Evolutionary conservation across 2,329 filamentous ascomycete species (phyloP), one percentile per base, ranked within the genome.

Genomic region (Aspergillus calidoustus): DNA sequence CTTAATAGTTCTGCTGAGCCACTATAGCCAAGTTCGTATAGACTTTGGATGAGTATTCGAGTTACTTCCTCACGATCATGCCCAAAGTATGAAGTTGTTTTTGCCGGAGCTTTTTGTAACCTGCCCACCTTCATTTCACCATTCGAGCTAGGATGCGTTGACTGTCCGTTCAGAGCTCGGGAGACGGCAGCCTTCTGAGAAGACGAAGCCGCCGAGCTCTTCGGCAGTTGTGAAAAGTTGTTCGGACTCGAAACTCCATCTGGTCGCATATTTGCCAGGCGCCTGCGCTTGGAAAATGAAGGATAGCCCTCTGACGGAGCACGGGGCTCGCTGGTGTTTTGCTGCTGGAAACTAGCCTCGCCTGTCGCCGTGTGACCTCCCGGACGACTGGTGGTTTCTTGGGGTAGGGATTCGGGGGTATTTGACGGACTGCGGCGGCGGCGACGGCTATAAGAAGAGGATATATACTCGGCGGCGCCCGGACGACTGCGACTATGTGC

Each of bases 21-120:
- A 62, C 88, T 83, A 73, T 98, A 97, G 2, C 95, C 95, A 80
- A 99, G 84, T 75, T 97, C 94, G 25, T 88, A 87, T 66, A 99
- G 80, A 41, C 93, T 91, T 77, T 99, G 95, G 71, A 99, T 95
- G 70, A 99, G 79, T 66, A 98, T 90, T 57, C 95, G 85, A 5
- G 94, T 96, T 49, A 98, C 90, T 80, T 99, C 94, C 81, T 97
- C 93, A 74, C 92, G 87, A 73, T 95, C 87, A 74, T 98, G 94
- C 19, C 93, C 93, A 72, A 88, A 90, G 76, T 96, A 98, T 38
- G 81, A 81, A 5, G 81, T 64, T 31, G 72, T 63, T 51, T 70
- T 63, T 44, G 64, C 66, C 5, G 69, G 64, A 11, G 72, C 69
- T 57, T 75, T 77, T 46, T 70, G 69, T 3, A 78, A 73, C 31